Conservation (phyloP, 2,329 filamentous ascomycete genomes). For the Botrytis deweyae region DNA sequence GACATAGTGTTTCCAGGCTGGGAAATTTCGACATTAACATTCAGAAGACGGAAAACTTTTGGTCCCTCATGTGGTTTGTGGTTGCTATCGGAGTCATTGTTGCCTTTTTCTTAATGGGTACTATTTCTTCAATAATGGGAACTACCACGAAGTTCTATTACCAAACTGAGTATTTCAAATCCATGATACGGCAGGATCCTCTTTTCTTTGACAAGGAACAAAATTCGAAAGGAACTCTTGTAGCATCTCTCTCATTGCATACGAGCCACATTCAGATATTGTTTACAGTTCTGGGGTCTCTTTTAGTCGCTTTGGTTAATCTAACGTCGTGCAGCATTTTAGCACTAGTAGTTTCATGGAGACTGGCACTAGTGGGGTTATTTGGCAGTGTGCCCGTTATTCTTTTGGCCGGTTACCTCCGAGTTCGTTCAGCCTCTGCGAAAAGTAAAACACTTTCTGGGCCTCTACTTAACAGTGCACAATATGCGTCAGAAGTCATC, state of each 20-base stretch:
- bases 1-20: constrained; percentile 86
- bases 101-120: constrained; percentile 90
- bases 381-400: constrained; percentile 54
- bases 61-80: constrained; percentile 21
- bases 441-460: constrained; percentile 42
- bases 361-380: constrained; percentile 38
- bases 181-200: constrained; percentile 87
- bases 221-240: constrained; percentile 83
- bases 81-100: constrained; percentile 72
- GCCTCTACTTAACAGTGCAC: constrained; percentile 49
- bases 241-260: constrained; percentile 81
- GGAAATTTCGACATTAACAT: constrained; percentile 80
- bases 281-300: constrained; percentile 17
- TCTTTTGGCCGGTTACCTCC: constrained; percentile 50
- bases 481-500: constrained; percentile 47
- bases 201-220: constrained; percentile 83
- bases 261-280: constrained; percentile 67
- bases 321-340: constrained; percentile 61
- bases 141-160: constrained; percentile 89
- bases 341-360: constrained; percentile 39
- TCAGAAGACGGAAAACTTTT: constrained; percentile 42
- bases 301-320: constrained; percentile 6
- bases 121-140: constrained; percentile 83
- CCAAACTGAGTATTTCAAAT: constrained; percentile 65
- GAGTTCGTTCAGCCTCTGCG: constrained; percentile 57